Conservation (phyloP, 1,284 basidiomycete species). For the Cutaneotrichosporon sp. region DNA sequence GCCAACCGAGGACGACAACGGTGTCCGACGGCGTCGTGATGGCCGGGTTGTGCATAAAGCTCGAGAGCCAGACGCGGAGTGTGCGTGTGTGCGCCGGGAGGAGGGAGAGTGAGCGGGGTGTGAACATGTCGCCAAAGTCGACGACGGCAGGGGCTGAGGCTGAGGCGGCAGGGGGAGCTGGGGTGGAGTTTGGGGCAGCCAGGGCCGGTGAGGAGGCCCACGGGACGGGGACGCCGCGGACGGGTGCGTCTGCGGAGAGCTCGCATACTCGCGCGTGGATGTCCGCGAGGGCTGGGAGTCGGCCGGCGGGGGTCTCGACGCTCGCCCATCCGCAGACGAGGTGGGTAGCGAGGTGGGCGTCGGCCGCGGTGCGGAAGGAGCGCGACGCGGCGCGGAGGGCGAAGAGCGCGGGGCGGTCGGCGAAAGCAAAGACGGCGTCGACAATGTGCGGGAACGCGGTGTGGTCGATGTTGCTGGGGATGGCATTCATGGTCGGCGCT, state of each 20-base stretch:
- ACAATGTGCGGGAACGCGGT: slow-evolving; percentile 10
- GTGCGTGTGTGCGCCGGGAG: neutral
- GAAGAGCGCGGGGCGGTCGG: neutral
- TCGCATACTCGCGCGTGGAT: neutral
- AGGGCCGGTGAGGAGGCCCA: neutral
- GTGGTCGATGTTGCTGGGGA: neutral
- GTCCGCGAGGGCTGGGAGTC: neutral
- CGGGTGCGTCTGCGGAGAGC: neutral
- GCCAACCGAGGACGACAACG: slow-evolving; percentile 4
- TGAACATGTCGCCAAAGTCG: slow-evolving; percentile 9
- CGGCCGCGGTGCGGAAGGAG: slow-evolving; percentile 4
- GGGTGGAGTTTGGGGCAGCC: neutral
- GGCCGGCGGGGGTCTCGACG: neutral
- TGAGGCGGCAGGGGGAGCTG: neutral
- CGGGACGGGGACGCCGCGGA: neutral
- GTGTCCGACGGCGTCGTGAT: slow-evolving; percentile 1
- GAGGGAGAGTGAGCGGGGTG: slow-evolving; percentile 2
- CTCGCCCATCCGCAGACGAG: slow-evolving; percentile 6
- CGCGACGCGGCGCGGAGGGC: slow-evolving; percentile 8
- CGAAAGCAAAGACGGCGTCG: slow-evolving; percentile 2
- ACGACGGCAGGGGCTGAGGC: neutral
- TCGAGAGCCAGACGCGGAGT: slow-evolving; percentile 5
- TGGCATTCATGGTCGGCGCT: neutral
- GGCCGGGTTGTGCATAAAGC: slow-evolving; percentile 5
- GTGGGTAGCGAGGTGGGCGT: slow-evolving; percentile 5